These are phyloP conservation scores for Luzula sylvatica DNA, from an alignment of 176 grass and related monocot species.

Conservation along the genomic window DNA sequence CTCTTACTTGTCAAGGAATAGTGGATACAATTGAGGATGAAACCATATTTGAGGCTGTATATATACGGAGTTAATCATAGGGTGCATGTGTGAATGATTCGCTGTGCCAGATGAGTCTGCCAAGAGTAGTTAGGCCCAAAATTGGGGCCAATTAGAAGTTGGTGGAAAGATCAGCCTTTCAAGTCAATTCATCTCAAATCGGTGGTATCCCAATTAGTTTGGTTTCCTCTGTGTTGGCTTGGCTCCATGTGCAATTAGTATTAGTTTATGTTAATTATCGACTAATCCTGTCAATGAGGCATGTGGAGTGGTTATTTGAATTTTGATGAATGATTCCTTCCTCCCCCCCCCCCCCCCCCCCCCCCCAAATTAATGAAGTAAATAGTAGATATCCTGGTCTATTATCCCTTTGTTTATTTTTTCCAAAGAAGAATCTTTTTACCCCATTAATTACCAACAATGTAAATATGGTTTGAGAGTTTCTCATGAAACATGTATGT, in stretches of 20 bases:
- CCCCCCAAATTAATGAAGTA: too few species aligned
- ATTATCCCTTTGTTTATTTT: too few species aligned
- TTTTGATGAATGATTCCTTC: too few species aligned
- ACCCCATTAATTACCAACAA: too few species aligned
- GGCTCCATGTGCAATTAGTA: conserved; percentile 4
- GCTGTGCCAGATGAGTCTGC: not conserved
- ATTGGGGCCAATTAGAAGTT: conserved; percentile 5
- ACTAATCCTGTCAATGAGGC: too few species aligned
- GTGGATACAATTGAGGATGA: not conserved
- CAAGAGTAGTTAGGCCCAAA: not conserved
- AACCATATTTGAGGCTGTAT: not conserved
- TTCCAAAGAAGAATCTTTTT: too few species aligned
- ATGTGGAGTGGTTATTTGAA: too few species aligned
- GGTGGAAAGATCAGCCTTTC: conserved; percentile 1
- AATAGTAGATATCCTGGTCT: too few species aligned
- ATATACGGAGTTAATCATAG: conserved; percentile 6
- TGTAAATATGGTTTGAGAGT: too few species aligned
- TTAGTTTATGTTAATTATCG: not conserved
- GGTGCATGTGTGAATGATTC: conserved; percentile 10
- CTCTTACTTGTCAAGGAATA: not conserved
- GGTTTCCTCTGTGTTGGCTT: not conserved
- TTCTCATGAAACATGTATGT: too few species aligned
- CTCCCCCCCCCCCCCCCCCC: too few species aligned
- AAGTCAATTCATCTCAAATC: not conserved
- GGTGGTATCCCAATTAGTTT: not conserved